Percentiles rank a stretch among this genome's conserved stretches.
Conservation (phyloP, 176 grass and related monocot species). For the Urochloa ruziziensis region DNA sequence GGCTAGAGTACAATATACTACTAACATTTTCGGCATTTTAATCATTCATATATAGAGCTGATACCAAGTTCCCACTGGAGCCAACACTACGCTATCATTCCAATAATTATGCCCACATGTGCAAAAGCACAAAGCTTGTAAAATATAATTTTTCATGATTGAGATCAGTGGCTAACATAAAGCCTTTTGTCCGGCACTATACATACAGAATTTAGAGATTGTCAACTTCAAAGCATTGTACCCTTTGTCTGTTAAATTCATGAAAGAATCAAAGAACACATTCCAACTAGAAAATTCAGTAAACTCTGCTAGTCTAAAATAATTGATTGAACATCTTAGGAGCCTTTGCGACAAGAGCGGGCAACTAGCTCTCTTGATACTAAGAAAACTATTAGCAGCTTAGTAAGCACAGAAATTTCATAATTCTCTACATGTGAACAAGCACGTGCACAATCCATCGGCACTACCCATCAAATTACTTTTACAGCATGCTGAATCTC, state of each 20-base stretch:
- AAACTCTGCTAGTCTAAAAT: not conserved
- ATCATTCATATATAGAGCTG: not conserved
- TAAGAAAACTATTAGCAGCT: not conserved
- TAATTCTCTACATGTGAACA: conserved; percentile 4
- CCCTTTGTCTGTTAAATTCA: not conserved
- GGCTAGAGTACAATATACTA: not conserved
- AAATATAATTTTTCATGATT: not conserved
- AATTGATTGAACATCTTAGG: not conserved
- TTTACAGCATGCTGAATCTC: not conserved
- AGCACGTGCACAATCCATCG: not conserved
- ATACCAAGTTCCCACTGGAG: not conserved
- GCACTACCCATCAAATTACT: not conserved
- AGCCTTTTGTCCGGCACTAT: not conserved
- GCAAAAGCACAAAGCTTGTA: not conserved
- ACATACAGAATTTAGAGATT: not conserved
- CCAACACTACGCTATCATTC: not conserved
- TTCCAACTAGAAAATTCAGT: not conserved
- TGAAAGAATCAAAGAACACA: not conserved
- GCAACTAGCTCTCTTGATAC: not conserved
- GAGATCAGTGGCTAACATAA: not conserved
- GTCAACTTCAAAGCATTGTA: not conserved
- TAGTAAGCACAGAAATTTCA: not conserved
- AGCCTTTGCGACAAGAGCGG: not conserved
- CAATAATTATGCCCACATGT: not conserved
- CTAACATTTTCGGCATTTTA: not conserved